Base-by-base conservation (phyloP, 805 yeast species). In the Babjeviella inositovora region DNA sequence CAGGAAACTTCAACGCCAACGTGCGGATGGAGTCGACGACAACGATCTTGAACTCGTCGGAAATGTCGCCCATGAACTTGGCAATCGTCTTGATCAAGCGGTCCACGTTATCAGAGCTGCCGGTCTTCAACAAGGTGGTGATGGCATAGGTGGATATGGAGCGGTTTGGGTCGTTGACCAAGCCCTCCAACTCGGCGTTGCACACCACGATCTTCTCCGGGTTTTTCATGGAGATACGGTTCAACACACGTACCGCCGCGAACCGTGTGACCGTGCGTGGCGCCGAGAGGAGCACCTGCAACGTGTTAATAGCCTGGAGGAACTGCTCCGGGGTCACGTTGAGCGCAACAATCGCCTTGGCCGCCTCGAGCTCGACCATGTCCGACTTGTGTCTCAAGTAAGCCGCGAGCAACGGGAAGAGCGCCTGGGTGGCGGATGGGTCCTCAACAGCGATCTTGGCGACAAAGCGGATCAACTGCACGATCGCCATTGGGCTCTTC, bases 111-210 rank as follows among this genome's bases (percentile, higher is more conserved):
- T 80, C 82, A 31, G 81, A 75, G 33, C 85, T 84, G 44, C 96
- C 94, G 2, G 97, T 87, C 54, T 87, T 90, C 48, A 90, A 67
- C 41, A 90, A 60, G 3, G 97, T 87, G 16, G 97, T 90, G 45
- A 90, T 90, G 14, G 98, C 96, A 50, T 82, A 87, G 9, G 98
- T 90, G 8, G 97, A 87, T 33, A 90, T 71, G 16, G 94, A 74
- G 52, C 94, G 71, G 53, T 81, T 84, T 13, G 85, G 46, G 47
- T 87, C 97, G 43, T 75, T 74, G 39, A 90, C 80, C 45, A 90
- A 62, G 15, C 70, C 55, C 52, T 90, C 97, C 41, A 90, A 64
- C 46, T 85, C 96, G 23, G 63, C 55, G 43, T 82, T 90, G 47
- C 92, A 82, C 21, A 67, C 65, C 32, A 77, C 70, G 24, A 76